phyloP scores from a whole-genome alignment of 1,284 basidiomycete genomes.

The Microbotryum intermedium region DNA sequence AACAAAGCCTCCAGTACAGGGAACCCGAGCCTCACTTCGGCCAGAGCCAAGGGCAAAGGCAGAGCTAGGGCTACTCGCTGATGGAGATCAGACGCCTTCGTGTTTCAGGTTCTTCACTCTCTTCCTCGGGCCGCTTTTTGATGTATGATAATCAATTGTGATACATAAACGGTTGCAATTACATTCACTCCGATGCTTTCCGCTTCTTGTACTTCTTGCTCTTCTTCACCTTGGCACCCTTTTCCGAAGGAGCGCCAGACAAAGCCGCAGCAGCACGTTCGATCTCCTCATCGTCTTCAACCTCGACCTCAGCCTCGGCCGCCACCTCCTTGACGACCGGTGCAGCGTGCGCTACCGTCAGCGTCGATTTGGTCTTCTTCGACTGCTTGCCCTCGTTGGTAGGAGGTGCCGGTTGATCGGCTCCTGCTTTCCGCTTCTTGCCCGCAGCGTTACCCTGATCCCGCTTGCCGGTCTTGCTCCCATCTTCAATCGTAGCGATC shows the following conservation, averaged over 20 bases:
- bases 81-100: too few relatives aligned
- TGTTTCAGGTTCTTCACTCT: too few relatives aligned
- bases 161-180: too few relatives aligned
- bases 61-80: too few relatives aligned
- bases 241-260: neutral
- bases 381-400: neutral
- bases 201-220: conserved; percentile 19
- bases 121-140: too few relatives aligned
- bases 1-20: too few relatives aligned
- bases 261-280: neutral
- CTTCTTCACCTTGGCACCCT: conserved; percentile 10
- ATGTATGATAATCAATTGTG: too few relatives aligned
- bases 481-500: conserved; percentile 11
- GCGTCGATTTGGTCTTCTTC: conserved; percentile 12
- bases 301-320: conserved; percentile 9
- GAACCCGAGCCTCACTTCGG: too few relatives aligned
- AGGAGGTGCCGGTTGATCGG: neutral
- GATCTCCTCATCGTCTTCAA: conserved; percentile 4
- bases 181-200: conserved; percentile 4
- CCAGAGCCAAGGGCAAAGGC: too few relatives aligned
- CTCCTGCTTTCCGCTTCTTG: conserved; percentile 23
- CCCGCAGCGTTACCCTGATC: neutral
- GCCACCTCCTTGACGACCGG: conserved; percentile 12
- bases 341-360: neutral
- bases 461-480: neutral